A percentile compares a stretch with the other conserved stretches of the same genome.
phyloP scores from a whole-genome alignment of 345 rosid genomes.

The Euclidium syriacum region DNA sequence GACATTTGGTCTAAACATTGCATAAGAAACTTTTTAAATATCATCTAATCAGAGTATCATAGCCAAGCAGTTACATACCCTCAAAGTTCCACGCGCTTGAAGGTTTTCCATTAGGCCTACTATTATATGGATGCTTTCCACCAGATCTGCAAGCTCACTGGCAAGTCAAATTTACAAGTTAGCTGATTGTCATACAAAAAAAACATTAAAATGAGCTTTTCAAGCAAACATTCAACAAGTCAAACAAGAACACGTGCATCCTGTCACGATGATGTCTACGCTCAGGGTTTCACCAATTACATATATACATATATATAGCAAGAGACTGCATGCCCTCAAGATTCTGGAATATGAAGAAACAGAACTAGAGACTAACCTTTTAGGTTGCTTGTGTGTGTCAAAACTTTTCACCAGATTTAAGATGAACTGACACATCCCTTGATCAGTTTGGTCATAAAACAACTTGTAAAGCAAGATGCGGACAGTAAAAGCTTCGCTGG shows the following conservation, averaged over 20 bases:
- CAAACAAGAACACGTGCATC: background rate
- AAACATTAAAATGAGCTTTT: background rate
- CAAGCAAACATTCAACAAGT: background rate
- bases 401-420: constrained; percentile 69
- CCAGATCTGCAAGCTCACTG: constrained; percentile 95
- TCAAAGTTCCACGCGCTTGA: constrained; percentile 82
- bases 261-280: background rate
- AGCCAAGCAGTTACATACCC: constrained; percentile 51
- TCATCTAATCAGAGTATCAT: background rate
- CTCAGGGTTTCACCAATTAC: background rate
- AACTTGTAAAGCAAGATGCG: constrained; percentile 90
- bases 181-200: background rate
- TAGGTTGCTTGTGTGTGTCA: constrained; percentile 78
- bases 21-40: background rate
- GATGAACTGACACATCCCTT: constrained; percentile 91
- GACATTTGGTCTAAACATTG: constrained; percentile 2
- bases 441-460: constrained; percentile 92
- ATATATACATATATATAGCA: background rate
- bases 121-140: constrained; percentile 64
- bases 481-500: constrained; percentile 81
- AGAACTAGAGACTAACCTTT: constrained; percentile 46
- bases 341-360: constrained; percentile 9
- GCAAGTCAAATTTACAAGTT: background rate
- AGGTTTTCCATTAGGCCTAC: constrained; percentile 80
- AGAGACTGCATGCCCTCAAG: background rate